Evolutionary conservation across 768 basidiomycete species (phyloP).

Genomic region (Lentinula lateritia): DNA sequence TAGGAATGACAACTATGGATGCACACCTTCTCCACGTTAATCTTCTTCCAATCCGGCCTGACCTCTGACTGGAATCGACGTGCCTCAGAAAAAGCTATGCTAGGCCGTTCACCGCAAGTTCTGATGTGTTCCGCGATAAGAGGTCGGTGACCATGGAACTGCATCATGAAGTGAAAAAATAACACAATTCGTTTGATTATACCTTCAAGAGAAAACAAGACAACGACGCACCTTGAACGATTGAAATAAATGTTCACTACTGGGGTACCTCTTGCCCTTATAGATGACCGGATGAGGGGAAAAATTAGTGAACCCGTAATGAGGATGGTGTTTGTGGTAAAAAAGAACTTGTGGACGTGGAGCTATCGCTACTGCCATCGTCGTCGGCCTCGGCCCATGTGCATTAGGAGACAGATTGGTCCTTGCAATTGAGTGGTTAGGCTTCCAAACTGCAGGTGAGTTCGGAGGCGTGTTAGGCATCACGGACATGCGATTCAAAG

Average conservation of each 20-base stretch:
- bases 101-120: constrained; percentile 56
- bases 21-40: constrained; percentile 58
- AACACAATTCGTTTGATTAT: too few relatives aligned
- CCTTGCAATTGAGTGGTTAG: neutral
- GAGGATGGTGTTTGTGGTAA: constrained; percentile 57
- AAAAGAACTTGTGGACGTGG: constrained; percentile 42
- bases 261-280: constrained; percentile 62
- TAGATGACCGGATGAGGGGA: constrained; percentile 60
- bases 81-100: constrained; percentile 62
- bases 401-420: neutral
- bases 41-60: constrained; percentile 61
- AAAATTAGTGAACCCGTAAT: constrained; percentile 74
- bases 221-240: constrained; percentile 51
- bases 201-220: too few relatives aligned
- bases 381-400: neutral
- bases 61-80: constrained; percentile 58
- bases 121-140: constrained; percentile 66
- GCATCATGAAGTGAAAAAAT: neutral
- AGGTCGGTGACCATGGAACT: constrained; percentile 60
- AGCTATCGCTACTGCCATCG: neutral
- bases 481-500: neutral
- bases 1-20: constrained; percentile 1
- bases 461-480: neutral
- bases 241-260: constrained; percentile 75
- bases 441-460: constrained; percentile 1